Evolutionary conservation across 1,284 basidiomycete species (phyloP), one percentile per base, ranked within the genome.

Genomic region (Irpex sp.): DNA sequence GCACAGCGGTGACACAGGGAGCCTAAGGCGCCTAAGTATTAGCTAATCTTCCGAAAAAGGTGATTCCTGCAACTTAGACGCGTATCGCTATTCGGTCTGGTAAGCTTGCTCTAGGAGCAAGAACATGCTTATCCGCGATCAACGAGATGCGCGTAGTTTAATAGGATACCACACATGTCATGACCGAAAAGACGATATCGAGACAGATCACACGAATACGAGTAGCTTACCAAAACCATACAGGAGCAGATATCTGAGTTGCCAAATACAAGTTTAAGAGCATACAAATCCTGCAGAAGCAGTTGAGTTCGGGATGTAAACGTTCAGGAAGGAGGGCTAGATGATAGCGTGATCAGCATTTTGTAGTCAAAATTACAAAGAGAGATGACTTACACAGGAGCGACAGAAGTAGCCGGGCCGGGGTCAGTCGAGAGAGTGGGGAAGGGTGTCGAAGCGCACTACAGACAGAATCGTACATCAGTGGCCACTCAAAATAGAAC

Each of bases 351-450:
- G 13, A 9, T 59, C n/a, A 59, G 58, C 9, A 59, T 22, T 22
- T 15, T 59, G 20, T 49, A 24, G 13, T 20, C 20, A 22, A 9
- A 24, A 22, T 59, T 18, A 59, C 58, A 22, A 59, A n/a, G 24
- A 18, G 58, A 22, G n/a, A 20, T 0, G 58, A 38, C 78, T 79
- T 76, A 80, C 78, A 80, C 79, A 60, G 78, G 78, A 49, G 77
- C 73, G 67, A 80, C 78, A 20, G 75, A 73, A 18, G 77, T 79
- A 67, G 72, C 75, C 71, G 79, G 77, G 44, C 80, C 80, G 64
- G 79, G 79, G 73, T 81, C 80, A 32, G 79, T 76, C 6, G 75
- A 72, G 69, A 81, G 79, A 45, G 74, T 75, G 22, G 80, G 80
- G 79, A 81, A 81, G 32, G 80, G 75, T 1, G 71, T 73, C 6